These are phyloP conservation scores for Cymbidium sinense DNA, from an alignment of 106 monocot species.

Conservation along the genomic window DNA sequence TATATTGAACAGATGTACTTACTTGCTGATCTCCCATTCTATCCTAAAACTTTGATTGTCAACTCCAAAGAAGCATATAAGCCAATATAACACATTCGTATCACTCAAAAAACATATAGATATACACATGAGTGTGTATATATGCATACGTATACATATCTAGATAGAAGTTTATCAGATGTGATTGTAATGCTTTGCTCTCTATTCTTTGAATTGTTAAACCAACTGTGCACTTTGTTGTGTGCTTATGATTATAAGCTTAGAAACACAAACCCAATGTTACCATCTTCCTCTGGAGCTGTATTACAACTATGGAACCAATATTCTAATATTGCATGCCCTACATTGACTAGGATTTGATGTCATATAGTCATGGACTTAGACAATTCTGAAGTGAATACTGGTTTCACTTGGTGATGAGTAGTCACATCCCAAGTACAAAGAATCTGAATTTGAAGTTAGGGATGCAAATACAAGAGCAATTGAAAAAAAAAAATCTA, in stretches of 20 bases:
- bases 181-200: background rate
- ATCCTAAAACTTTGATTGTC: background rate
- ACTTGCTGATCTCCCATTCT: background rate
- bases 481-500: too few relatives aligned
- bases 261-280: background rate
- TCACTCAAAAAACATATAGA: background rate
- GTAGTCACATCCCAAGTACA: too few relatives aligned
- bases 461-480: too few relatives aligned
- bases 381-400: too few relatives aligned
- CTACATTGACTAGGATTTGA: background rate
- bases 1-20: background rate
- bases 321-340: background rate
- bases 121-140: background rate
- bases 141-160: background rate
- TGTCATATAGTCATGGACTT: background rate
- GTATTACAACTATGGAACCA: background rate
- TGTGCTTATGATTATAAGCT: background rate
- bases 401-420: too few relatives aligned
- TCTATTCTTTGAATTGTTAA: background rate
- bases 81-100: background rate
- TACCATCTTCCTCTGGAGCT: background rate
- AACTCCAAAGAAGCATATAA: background rate
- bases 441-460: too few relatives aligned
- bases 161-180: background rate
- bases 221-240: background rate